A percentile compares a stretch with the other conserved stretches of the same genome.
Conservation (phyloP, 345 rosid genomes). For the Erucastrum elatum region DNA sequence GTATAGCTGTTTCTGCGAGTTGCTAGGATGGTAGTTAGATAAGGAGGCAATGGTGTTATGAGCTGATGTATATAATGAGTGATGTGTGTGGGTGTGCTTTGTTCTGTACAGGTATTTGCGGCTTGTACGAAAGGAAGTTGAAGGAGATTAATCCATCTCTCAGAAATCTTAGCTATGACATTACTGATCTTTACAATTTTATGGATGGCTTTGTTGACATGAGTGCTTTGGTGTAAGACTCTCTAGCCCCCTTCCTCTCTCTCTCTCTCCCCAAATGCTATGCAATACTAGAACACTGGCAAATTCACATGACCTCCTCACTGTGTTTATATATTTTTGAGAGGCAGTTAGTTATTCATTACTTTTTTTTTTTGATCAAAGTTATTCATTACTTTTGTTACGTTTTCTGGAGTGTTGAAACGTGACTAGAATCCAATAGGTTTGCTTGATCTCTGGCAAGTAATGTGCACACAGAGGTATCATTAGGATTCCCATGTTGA, state of each 20-base stretch:
- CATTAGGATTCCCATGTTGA: neutral
- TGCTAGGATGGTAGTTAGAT: neutral
- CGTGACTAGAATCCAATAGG: neutral
- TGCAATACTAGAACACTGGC: neutral
- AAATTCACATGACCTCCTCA: neutral
- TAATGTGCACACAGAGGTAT: no score
- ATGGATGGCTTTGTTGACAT: conserved; percentile 89
- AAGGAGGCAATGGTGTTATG: neutral
- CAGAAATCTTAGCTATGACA: conserved; percentile 71
- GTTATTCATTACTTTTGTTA: neutral
- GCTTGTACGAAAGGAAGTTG: conserved; percentile 76
- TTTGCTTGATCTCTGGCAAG: neutral
- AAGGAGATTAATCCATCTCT: conserved; percentile 81
- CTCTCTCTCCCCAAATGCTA: conserved; percentile 6
- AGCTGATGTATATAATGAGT: neutral
- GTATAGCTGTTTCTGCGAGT: neutral
- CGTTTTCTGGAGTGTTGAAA: neutral
- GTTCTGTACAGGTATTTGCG: conserved; percentile 61
- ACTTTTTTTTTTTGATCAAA: no score
- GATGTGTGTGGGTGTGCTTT: neutral
- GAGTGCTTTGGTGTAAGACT: conserved; percentile 81
- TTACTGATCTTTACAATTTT: conserved; percentile 78
- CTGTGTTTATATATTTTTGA: neutral
- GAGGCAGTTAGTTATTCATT: neutral
- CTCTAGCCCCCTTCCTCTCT: conserved; percentile 8